phyloP scores from a whole-genome alignment of 2,329 filamentous ascomycete genomes.

The Claviceps sp. region DNA sequence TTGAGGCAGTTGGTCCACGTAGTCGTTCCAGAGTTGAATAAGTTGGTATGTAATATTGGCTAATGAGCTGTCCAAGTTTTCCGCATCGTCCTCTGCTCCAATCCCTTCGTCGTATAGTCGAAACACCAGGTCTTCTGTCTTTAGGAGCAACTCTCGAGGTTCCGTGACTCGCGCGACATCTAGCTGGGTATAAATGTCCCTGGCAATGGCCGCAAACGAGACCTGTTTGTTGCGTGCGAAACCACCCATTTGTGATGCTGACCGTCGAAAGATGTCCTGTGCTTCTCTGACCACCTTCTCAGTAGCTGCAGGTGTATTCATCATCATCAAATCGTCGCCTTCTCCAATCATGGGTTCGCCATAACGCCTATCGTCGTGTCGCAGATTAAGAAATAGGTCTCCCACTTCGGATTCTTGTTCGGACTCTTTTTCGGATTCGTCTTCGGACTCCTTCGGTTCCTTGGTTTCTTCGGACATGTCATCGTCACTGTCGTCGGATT shows the following conservation, averaged over 20 bases:
- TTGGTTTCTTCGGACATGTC: conserved; percentile 23
- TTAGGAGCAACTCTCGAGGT: conserved; percentile 55
- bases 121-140: conserved; percentile 59
- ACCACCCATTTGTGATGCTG: conserved; percentile 30
- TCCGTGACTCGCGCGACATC: conserved; percentile 52
- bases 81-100: conserved; percentile 39
- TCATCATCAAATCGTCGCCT: conserved; percentile 39
- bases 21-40: conserved; percentile 41
- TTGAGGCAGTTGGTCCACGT: conserved; percentile 33
- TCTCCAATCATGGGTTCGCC: conserved; percentile 27
- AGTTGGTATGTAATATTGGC: conserved; percentile 39
- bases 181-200: conserved; percentile 47
- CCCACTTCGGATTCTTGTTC: conserved; percentile 23
- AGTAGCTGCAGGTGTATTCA: conserved; percentile 41
- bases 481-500: conserved; percentile 25
- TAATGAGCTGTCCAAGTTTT: conserved; percentile 42
- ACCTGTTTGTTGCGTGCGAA: conserved; percentile 39
- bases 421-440: conserved; percentile 22
- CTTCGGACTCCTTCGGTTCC: neutral
- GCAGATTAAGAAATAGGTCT: conserved; percentile 38
- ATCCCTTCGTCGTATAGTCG: conserved; percentile 51
- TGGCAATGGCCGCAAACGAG: conserved; percentile 57
- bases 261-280: conserved; percentile 41
- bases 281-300: conserved; percentile 40
- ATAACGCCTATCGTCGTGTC: conserved; percentile 25